Evolutionary conservation across 1,284 basidiomycete species (phyloP).

Genomic region (Microbotryum violaceum): DNA sequence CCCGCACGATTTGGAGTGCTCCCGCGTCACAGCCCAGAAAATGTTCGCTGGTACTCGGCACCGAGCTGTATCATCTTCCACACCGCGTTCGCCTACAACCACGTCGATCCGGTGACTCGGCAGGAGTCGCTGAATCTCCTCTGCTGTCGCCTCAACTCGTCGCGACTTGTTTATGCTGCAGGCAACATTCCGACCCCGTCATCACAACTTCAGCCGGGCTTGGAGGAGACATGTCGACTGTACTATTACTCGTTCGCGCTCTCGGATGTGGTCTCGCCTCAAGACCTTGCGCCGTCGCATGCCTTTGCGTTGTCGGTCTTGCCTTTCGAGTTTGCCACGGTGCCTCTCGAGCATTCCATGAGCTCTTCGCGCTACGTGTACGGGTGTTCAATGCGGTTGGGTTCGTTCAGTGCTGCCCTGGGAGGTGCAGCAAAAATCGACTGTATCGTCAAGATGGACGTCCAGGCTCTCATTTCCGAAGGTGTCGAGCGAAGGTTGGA

Average conservation of each 20-base stretch:
- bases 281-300: slow-evolving; percentile 34
- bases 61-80: slow-evolving; percentile 48
- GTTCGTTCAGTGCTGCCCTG: slow-evolving; percentile 46
- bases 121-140: slow-evolving; percentile 41
- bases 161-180: slow-evolving; percentile 47
- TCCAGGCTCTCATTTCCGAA: slow-evolving; percentile 37
- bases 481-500: slow-evolving; percentile 37
- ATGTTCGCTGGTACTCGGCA: slow-evolving; percentile 41
- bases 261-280: slow-evolving; percentile 8
- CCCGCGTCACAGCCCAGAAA: slow-evolving; percentile 40
- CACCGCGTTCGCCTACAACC: slow-evolving; percentile 45
- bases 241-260: slow-evolving; percentile 46
- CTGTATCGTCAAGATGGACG: slow-evolving; percentile 46
- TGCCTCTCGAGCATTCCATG: slow-evolving; percentile 42
- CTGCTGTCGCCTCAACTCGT: slow-evolving; percentile 46
- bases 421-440: slow-evolving; percentile 49
- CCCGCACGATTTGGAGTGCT: slow-evolving; percentile 46
- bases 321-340: slow-evolving; percentile 48
- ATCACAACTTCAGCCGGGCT: slow-evolving; percentile 36
- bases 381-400: slow-evolving; percentile 42
- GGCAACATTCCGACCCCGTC: slow-evolving; percentile 42
- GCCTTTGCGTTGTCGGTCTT: slow-evolving; percentile 46
- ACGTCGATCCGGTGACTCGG: slow-evolving; percentile 7
- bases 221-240: slow-evolving; percentile 45
- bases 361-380: slow-evolving; percentile 43